Evolutionary conservation across 805 yeast species (phyloP), one percentile per base, ranked within the genome.

Genomic region (Kazachstania viticola): DNA sequence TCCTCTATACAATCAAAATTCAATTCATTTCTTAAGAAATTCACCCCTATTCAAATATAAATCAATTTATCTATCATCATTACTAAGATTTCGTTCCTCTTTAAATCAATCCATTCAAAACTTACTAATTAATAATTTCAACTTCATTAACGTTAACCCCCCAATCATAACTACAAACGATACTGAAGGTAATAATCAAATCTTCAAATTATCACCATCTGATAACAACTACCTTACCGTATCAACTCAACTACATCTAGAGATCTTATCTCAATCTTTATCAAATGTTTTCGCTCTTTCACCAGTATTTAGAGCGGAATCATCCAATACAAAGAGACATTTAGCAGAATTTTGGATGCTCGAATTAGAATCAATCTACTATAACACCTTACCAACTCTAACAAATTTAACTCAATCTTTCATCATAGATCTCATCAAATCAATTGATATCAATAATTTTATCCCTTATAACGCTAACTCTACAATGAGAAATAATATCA

Each of bases 111-210:
- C 85, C 6, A 22, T 34, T 13, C 56, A 65, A 25, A 60, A 60
- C 3, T 82, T 71, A 44, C 82, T 83, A 51, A 58, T 62, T 14
- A 34, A 48, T 0, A 44, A 8, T 19, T 11, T 19, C 22, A 68
- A 68, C 11, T 84, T 82, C 42, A 57, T 65, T 11, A 87, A 83
- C 58, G 84, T 82, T 0, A 64, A 75, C 17, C 94, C 97, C 3
- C 98, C 99, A 6, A 45, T 88, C 9, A 59, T 88, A 15, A 91
- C 98, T 0, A 65, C 82, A 9, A 73, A 93, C 1, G 98, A 91
- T 53, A 88, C 97, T 51, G 99, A 91, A 59, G 97, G 98, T 13
- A 96, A 94, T 3, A 97, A 97, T 4, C 97, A 91, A 50, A 71
- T 81, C 39, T 91, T 91, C 42, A 60, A 58, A 28, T 58, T 87